Evolutionary conservation across 2,329 filamentous ascomycete genomes (phyloP).

Genomic region (Xylariaceae sp.): DNA sequence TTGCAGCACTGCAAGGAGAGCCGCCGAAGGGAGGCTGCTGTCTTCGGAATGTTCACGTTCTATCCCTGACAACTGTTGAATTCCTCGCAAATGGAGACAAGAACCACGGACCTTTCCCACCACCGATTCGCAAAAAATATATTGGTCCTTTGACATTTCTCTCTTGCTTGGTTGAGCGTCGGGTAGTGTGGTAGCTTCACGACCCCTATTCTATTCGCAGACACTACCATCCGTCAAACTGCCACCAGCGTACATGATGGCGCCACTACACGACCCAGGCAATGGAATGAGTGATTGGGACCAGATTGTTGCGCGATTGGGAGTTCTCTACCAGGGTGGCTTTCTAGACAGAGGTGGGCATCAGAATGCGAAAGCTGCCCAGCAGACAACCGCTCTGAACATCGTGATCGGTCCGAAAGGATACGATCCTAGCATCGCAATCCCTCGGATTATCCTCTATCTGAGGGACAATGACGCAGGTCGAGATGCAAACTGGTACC

Average conservation of each 20-base stretch:
- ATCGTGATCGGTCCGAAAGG: conserved; percentile 34
- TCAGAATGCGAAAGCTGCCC: background rate
- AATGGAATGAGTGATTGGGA: background rate
- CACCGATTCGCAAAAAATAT: conserved; percentile 16
- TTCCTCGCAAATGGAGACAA: conserved; percentile 34
- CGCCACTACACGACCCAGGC: conserved; percentile 5
- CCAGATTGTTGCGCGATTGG: conserved; percentile 6
- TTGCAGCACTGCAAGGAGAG: conserved; percentile 29
- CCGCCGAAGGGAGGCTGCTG: conserved; percentile 10
- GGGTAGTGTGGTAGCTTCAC: conserved; percentile 6
- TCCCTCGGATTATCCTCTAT: conserved; percentile 51
- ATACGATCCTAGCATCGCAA: conserved; percentile 45
- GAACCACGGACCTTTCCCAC: conserved; percentile 21
- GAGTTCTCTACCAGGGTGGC: conserved; percentile 15
- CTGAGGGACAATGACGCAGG: conserved; percentile 57
- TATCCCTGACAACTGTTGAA: conserved; percentile 27
- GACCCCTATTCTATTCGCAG: background rate
- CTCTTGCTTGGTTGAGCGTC: conserved; percentile 9
- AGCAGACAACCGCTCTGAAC: background rate
- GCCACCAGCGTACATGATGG: conserved; percentile 14
- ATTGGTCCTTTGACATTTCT: conserved; percentile 12
- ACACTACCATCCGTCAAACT: background rate
- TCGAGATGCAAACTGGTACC: conserved; percentile 43
- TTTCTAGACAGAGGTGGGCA: background rate
- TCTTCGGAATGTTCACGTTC: conserved; percentile 35